Percentiles rank a stretch among this genome's conserved stretches.
phyloP scores from a whole-genome alignment of 1,284 basidiomycete genomes.

The Ganoderma resinaceum region DNA sequence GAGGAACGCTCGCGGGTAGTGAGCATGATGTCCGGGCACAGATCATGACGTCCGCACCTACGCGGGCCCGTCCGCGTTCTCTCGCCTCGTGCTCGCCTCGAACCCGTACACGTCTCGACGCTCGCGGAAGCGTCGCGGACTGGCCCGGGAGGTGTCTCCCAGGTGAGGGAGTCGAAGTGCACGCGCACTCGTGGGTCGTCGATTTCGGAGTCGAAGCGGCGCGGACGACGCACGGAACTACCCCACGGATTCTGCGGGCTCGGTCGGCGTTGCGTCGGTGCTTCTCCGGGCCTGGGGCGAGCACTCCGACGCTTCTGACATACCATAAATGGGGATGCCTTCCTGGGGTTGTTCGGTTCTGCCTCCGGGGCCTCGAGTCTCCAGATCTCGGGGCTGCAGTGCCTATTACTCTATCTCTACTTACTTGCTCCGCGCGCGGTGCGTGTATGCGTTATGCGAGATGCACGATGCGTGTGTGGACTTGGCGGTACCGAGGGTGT shows the following conservation, averaged over 20 bases:
- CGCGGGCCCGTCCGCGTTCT: not conserved
- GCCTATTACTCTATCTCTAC: conserved; percentile 1
- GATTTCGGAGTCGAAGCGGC: not conserved
- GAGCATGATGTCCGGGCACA: not conserved
- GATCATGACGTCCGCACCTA: not conserved
- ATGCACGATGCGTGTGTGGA: not conserved
- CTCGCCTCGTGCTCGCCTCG: not conserved
- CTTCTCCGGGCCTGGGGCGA: not conserved
- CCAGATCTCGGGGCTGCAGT: not conserved
- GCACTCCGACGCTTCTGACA: not conserved
- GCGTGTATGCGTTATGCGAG: not conserved
- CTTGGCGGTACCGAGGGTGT: not conserved
- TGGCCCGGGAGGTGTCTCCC: not conserved
- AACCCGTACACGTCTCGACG: not conserved
- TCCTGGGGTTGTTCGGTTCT: not conserved
- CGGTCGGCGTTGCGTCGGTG: not conserved
- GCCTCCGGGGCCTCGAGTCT: not conserved
- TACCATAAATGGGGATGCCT: not conserved
- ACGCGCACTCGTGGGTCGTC: not conserved
- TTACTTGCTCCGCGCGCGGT: not conserved
- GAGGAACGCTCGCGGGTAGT: not conserved
- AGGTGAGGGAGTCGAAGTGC: not conserved
- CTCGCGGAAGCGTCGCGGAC: not conserved
- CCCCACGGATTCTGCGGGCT: not conserved
- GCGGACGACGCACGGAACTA: not conserved